These are phyloP conservation scores for Garcia nutans DNA, from an alignment of 345 rosid genomes.

Conservation along the genomic window DNA sequence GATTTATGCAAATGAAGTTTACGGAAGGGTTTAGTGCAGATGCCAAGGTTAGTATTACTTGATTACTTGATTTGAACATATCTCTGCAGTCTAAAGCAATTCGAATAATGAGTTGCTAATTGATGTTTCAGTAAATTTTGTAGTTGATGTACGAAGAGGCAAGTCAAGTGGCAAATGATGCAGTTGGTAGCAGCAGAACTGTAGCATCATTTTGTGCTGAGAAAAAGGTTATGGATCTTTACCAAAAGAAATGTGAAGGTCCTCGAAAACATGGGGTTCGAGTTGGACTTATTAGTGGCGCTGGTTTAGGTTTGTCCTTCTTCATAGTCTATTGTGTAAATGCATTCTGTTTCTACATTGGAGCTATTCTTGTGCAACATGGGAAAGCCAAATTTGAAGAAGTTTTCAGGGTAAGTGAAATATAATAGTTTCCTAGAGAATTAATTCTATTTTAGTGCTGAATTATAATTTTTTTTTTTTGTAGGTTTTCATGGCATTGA, in stretches of 20 bases:
- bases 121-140: neutral
- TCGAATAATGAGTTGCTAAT: neutral
- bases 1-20: slow-evolving; percentile 43
- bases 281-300: slow-evolving; percentile 49
- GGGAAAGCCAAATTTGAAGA: slow-evolving; percentile 62
- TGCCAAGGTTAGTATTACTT: slow-evolving; percentile 28
- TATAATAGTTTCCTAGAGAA: too few relatives aligned
- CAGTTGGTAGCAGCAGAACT: slow-evolving; percentile 55
- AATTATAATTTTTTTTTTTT: neutral
- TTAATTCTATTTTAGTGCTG: neutral
- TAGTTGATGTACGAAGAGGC: slow-evolving; percentile 69
- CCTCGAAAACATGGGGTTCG: slow-evolving; percentile 47
- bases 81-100: too few relatives aligned
- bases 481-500: slow-evolving; percentile 65
- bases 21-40: slow-evolving; percentile 57
- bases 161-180: slow-evolving; percentile 68
- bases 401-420: slow-evolving; percentile 32
- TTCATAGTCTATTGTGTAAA: slow-evolving; percentile 41
- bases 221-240: slow-evolving; percentile 51
- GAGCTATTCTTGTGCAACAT: slow-evolving; percentile 45
- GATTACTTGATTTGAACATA: neutral
- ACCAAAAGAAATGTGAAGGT: slow-evolving; percentile 48
- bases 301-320: slow-evolving; percentile 54
- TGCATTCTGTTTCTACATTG: slow-evolving; percentile 57
- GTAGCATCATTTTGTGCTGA: slow-evolving; percentile 71